Conservation (phyloP, 345 rosid species). For the Eucalyptus albens region DNA sequence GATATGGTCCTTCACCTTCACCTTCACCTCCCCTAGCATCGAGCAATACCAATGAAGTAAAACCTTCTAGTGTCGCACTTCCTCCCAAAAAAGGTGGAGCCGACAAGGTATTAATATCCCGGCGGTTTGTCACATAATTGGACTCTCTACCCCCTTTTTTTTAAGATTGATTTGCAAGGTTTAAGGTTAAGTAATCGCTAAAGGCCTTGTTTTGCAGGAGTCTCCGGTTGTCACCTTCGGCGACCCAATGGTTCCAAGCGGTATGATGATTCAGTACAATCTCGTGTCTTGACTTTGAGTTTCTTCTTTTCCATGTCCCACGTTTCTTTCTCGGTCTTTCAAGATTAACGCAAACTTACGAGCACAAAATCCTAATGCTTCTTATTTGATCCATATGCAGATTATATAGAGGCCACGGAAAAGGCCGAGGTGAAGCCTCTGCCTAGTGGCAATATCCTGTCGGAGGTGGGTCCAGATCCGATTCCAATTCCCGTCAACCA, state of each 20-base stretch:
- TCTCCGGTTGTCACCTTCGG: background rate
- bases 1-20: background rate
- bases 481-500: no score
- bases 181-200: background rate
- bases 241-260: background rate
- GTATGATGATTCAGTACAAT: background rate
- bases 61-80: background rate
- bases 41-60: background rate
- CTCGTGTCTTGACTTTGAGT: no score
- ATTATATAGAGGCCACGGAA: no score
- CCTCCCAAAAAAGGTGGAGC: background rate
- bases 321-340: no score
- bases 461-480: accelerated
- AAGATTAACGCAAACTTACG: no score
- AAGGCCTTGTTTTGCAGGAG: background rate
- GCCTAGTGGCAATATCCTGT: no score
- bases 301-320: no score
- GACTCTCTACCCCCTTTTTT: background rate
- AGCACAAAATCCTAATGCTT: no score
- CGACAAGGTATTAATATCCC: background rate
- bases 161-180: background rate
- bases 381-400: no score
- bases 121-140: background rate
- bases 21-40: background rate
- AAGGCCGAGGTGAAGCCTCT: no score